Evolutionary conservation across 306 rosid genomes (phyloP).

Genomic region (Styphnolobium japonicum): DNA sequence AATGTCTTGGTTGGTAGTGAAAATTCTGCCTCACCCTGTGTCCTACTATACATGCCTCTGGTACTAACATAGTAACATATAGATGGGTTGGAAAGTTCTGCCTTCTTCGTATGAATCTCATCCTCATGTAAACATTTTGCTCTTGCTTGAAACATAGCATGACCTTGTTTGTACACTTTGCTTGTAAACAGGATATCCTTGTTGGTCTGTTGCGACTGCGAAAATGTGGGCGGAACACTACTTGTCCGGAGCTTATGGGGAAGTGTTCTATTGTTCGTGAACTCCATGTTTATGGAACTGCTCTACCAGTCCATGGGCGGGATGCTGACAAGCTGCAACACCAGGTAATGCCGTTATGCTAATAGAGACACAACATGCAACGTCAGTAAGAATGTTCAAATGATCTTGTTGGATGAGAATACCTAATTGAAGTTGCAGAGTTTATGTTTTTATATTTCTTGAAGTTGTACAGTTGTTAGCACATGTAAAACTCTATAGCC

Average conservation of each 20-base stretch:
- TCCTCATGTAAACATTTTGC: neutral
- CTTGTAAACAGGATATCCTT: slow-evolving; percentile 70
- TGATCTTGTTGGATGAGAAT: neutral
- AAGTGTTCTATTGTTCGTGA: slow-evolving; percentile 93
- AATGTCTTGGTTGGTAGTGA: neutral
- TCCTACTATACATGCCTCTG: neutral
- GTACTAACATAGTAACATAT: too few relatives aligned
- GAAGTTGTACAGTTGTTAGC: neutral
- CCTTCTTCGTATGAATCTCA: neutral
- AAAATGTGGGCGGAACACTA: slow-evolving; percentile 74
- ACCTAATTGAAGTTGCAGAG: neutral
- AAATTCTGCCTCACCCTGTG: neutral
- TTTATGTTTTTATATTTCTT: neutral
- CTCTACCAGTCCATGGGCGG: slow-evolving; percentile 96
- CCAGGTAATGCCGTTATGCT: slow-evolving; percentile 58
- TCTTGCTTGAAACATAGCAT: slow-evolving; percentile 10
- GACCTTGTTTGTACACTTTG: slow-evolving; percentile 1
- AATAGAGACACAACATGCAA: neutral
- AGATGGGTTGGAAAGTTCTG: neutral
- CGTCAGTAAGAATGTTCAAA: neutral
- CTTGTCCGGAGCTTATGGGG: slow-evolving; percentile 86
- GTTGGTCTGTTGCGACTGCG: slow-evolving; percentile 89
- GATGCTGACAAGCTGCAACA: slow-evolving; percentile 94
- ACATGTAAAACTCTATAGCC: slow-evolving; percentile 1
- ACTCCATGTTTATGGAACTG: slow-evolving; percentile 97